phyloP scores from a whole-genome alignment of 106 monocot species.

The Dendrobium nobile region DNA sequence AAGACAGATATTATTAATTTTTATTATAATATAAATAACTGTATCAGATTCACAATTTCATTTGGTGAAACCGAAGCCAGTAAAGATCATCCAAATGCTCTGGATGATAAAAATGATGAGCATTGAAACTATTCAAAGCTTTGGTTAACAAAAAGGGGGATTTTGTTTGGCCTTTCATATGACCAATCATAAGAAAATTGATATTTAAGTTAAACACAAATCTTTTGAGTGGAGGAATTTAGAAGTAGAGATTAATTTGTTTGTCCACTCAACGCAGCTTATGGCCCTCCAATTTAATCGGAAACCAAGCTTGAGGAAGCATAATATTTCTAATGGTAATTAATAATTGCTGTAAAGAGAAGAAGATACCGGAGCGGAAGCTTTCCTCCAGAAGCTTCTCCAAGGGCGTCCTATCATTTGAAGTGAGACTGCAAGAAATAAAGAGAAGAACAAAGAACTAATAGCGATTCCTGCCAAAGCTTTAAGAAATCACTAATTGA shows the following conservation, averaged over 20 bases:
- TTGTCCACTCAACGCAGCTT: background rate
- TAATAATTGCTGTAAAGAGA: background rate
- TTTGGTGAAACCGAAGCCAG: too few species aligned
- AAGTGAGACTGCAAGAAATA: background rate
- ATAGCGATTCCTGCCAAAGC: background rate
- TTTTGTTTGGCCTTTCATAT: background rate
- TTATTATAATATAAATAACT: too few species aligned
- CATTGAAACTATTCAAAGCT: too few species aligned
- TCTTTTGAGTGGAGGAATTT: background rate
- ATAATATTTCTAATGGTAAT: background rate
- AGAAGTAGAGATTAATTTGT: background rate
- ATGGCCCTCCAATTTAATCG: background rate
- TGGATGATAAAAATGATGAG: too few species aligned
- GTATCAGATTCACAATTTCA: too few species aligned
- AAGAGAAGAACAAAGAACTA: background rate
- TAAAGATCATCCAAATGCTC: too few species aligned
- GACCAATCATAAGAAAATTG: background rate
- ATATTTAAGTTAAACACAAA: background rate
- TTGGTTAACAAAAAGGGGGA: too few species aligned
- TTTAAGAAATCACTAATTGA: background rate
- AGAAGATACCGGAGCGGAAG: background rate
- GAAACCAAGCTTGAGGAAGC: background rate
- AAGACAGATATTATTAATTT: too few species aligned
- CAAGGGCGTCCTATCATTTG: conserved; percentile 1
- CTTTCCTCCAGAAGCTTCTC: background rate